Base-by-base conservation (phyloP, 2,329 filamentous ascomycete genomes). In the Alternaria sp. region DNA sequence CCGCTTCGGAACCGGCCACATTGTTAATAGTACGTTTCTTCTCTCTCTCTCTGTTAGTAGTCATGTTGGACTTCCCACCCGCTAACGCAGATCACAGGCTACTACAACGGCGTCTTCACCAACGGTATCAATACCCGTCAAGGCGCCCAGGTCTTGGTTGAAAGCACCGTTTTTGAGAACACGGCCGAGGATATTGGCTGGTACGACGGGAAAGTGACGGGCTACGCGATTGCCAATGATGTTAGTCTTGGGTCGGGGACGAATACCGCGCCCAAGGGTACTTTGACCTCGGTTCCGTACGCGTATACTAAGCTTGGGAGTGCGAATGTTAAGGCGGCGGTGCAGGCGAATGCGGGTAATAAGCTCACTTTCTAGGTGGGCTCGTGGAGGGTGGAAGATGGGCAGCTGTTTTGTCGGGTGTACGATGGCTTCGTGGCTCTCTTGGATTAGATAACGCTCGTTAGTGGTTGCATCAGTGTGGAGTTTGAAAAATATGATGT, bases 1-100 rank as follows among this genome's bases (percentile, higher is more conserved):
- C 74, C 87, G 89, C 67, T 91, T 91, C 80, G 89, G 89, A 27
- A 90, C 86, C 41, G 87, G 81, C 12, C 89, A 91, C 78, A 74
- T 86, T 67, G 86, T 84, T 81, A 88, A 86, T 81, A 83, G 36
- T 38, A 38, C 0, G 36, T 38, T 9, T 9, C n/a, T n/a, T 12
- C 32, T 34, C 5, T 34, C n/a, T 38, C 36, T 16, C 14, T 34
- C 32, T 14, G 5, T 34, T 0, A 34, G 25, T 27, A 27, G 25
- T 27, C 6, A 27, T 27, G 7, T 27, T 27, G 6, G 25, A 27
- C 25, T 27, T 0, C 25, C 25, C 25, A 7, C 25, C 25, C 25
- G 25, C 25, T 27, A 27, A 27, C 0, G 6, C 25, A 0, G 2
- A 27, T 27, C 25, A 27, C 36, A 38, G 36, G 36, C 3, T 38